Evolutionary conservation across 202 grass and related monocot species (phyloP).

Genomic region (Saccharum hybrid): DNA sequence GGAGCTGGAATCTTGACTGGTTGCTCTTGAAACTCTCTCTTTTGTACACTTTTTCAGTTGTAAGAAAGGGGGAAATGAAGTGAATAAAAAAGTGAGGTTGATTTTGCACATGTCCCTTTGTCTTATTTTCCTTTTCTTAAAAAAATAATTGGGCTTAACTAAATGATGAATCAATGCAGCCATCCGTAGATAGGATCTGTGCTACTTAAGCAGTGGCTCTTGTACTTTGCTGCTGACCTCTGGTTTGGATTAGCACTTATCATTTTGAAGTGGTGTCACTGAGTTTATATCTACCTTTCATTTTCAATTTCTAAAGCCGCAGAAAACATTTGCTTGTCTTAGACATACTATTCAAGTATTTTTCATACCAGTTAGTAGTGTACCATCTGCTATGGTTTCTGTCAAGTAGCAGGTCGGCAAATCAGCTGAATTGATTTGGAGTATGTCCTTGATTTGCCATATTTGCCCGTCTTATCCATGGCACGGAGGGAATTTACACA

Average conservation of each 20-base stretch:
- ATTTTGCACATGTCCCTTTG: background rate
- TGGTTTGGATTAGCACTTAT: background rate
- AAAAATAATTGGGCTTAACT: background rate
- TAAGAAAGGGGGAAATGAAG: background rate
- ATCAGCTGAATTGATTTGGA: background rate
- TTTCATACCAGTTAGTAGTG: background rate
- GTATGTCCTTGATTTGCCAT: background rate
- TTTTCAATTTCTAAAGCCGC: background rate
- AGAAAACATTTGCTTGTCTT: background rate
- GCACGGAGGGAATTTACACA: background rate
- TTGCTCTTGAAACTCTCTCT: conserved; percentile 6
- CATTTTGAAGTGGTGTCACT: background rate
- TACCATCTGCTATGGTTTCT: background rate
- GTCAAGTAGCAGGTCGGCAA: background rate
- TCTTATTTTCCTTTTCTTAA: background rate
- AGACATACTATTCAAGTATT: background rate
- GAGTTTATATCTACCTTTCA: background rate
- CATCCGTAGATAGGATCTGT: background rate
- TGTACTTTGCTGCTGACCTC: background rate
- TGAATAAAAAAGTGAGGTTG: background rate
- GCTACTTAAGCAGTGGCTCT: background rate
- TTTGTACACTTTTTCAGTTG: background rate
- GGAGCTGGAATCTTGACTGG: conserved; percentile 17
- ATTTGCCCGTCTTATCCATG: background rate
- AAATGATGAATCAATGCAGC: background rate